A percentile compares a stretch with the other conserved stretches of the same genome.
phyloP scores from a whole-genome alignment of 2,329 filamentous ascomycete genomes.

The Ampelomyces quisqualis region DNA sequence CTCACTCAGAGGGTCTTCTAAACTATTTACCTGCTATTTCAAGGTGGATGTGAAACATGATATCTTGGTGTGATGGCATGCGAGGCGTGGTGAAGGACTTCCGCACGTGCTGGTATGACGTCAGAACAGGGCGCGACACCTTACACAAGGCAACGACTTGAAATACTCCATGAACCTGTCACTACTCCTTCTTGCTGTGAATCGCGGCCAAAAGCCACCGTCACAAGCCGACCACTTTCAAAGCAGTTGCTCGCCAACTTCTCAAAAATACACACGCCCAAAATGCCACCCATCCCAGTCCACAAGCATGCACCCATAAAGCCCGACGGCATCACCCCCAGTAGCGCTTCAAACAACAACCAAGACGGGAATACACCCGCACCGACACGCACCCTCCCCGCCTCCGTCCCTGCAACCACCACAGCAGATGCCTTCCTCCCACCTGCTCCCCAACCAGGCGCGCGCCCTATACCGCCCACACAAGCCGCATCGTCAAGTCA shows the following conservation, averaged over 20 bases:
- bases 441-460: slow-evolving; percentile 45
- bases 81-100: neutral
- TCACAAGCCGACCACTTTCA: neutral
- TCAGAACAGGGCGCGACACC: neutral
- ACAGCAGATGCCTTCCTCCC: slow-evolving; percentile 30
- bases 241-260: slow-evolving; percentile 1
- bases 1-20: too few species aligned
- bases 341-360: slow-evolving; percentile 32
- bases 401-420: slow-evolving; percentile 31
- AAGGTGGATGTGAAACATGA: neutral
- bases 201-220: neutral
- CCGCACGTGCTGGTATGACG: slow-evolving; percentile 26
- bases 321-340: slow-evolving; percentile 41
- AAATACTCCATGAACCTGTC: neutral
- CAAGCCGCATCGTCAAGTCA: slow-evolving; percentile 14
- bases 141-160: neutral
- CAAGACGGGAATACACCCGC: slow-evolving; percentile 34
- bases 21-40: neutral
- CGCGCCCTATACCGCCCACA: slow-evolving; percentile 33
- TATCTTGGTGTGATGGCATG: neutral
- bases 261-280: slow-evolving; percentile 11
- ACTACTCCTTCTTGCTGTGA: slow-evolving; percentile 1
- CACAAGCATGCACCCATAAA: slow-evolving; percentile 52
- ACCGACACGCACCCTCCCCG: slow-evolving; percentile 40
- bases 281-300: slow-evolving; percentile 51